Evolutionary conservation across 2,329 filamentous ascomycete genomes (phyloP), one percentile per base, ranked within the genome.

Genomic region (Trichoderma koningii): DNA sequence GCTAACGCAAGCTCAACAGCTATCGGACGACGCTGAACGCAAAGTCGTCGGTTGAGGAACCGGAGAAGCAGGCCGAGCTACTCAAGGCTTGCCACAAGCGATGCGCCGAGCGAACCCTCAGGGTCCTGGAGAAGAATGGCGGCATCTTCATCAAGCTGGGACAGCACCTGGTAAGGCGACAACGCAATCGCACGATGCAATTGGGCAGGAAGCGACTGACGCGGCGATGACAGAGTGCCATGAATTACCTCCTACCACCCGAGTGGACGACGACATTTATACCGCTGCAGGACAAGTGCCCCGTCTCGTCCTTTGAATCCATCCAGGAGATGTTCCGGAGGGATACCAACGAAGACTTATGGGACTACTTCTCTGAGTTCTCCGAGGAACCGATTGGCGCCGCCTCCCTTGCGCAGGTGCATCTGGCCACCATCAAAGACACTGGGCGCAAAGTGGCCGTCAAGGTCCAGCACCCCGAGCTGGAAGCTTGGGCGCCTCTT

Each of bases 81-180:
- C 81, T 99, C 60, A 90, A 87, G 70, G 88, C 88, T 68, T 98
- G 95, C 74, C 95, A 99, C 77, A 90, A 96, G 75, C 86, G 95
- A 76, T 99, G 95, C 79, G 95, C 95, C 34, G 85, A 92, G 72
- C 87, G 95, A 67, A 97, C 95, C 1, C 81, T 98, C 48, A 85
- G 84, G 65, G 93, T 96, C 1, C 80, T 98, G 69, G 95, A 99
- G 82, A 92, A 91, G 82, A 98, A 97, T 76, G 95, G 96, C 28
- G 96, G 94, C 30, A 97, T 99, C 68, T 99, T 98, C 72, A 98
- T 99, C 76, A 99, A 99, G 78, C 81, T 99, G 45, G 95, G 95
- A 7, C 95, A 99, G 73, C 95, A 99, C 78, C 77, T 99, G 77
- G 87, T 89, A 81, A 48, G 78, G 9, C 23, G 34, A 7, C 23